Base-by-base conservation (phyloP, 176 grass and related monocot genomes). In the Tillandsia fasciculata region DNA sequence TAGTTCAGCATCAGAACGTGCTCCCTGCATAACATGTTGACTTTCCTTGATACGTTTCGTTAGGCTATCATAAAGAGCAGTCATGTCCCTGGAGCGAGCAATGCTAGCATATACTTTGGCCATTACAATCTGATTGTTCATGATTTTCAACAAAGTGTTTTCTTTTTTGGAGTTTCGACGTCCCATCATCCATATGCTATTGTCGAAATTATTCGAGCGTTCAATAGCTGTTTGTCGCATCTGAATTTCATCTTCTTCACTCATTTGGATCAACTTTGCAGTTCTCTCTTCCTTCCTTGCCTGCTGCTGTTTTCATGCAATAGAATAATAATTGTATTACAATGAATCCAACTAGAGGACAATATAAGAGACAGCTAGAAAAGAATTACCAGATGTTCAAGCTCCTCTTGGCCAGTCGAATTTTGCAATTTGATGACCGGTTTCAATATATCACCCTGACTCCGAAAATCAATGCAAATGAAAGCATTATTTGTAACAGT, bases 41-140 rank as follows among this genome's bases (percentile, higher is more conserved):
- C 33, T 77, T 69, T 77, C 53, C 50, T 77, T 69, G 65, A 77
- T 77, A 13, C 17, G 53, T 27, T 42, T 51, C 52, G 50, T 69
- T 42, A 77, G 17, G 18, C n/a, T 2, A 61, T 50, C 12, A 63
- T 48, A 9, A 27, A 77, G 66, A 51, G 68, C 66, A 69, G 2
- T 52, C 29, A 59, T 18, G 28, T 67, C 48, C 26, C 42, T 69
- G 2, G 75, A 77, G 63, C 47, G 18, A 63, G 75, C 75, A 69
- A 69, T 54, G 17, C 65, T 77, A 61, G 75, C 65, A 69, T 77
- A 77, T 52, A 69, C 75, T 20, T 63, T 77, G 8, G 75, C 75
- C 75, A 77, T 69, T 63, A 77, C 61, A 23, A 69, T 77, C 53
- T 77, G 75, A 69, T 77, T 66, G 59, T 49, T 77, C 65, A 77